phyloP scores from a whole-genome alignment of 768 basidiomycete species.

The Chalciporus sphaerocephalus region DNA sequence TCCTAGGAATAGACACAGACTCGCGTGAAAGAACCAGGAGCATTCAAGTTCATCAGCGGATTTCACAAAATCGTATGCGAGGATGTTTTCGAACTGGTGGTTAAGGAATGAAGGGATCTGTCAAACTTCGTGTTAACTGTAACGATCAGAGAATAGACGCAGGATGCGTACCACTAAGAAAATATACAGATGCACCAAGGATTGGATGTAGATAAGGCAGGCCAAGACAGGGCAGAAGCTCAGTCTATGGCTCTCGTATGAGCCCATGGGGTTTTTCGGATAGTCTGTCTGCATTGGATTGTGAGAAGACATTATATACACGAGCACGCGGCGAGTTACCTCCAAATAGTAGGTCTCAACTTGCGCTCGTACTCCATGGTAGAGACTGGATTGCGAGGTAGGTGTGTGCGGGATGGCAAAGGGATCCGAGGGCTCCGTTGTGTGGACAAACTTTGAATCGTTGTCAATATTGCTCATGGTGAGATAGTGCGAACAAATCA shows the following conservation, averaged over 20 bases:
- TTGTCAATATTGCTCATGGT: no score
- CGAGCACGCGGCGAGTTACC: no score
- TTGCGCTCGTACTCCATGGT: no score
- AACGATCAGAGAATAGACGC: background rate
- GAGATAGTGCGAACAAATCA: no score
- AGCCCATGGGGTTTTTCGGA: background rate
- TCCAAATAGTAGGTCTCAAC: no score
- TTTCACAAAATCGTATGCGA: constrained; percentile 10
- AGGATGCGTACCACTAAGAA: constrained; percentile 18
- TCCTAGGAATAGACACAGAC: constrained; percentile 5
- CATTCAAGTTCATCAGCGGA: background rate
- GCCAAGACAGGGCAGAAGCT: constrained; percentile 21
- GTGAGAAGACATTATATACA: no score
- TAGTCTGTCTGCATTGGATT: background rate
- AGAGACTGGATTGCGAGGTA: no score
- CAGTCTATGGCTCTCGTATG: constrained; percentile 9
- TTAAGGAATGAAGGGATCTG: constrained; percentile 17
- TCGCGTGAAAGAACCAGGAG: constrained; percentile 2
- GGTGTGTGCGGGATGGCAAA: no score
- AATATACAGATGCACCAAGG: constrained; percentile 20
- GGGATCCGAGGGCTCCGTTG: no score
- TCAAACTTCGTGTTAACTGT: constrained; percentile 3
- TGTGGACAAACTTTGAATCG: no score
- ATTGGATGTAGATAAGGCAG: constrained; percentile 11
- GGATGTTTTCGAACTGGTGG: constrained; percentile 21